A percentile compares a stretch with the other conserved stretches of the same genome.
Conservation (phyloP, 2,329 filamentous ascomycete species). For the Phialocephala subalpina region DNA sequence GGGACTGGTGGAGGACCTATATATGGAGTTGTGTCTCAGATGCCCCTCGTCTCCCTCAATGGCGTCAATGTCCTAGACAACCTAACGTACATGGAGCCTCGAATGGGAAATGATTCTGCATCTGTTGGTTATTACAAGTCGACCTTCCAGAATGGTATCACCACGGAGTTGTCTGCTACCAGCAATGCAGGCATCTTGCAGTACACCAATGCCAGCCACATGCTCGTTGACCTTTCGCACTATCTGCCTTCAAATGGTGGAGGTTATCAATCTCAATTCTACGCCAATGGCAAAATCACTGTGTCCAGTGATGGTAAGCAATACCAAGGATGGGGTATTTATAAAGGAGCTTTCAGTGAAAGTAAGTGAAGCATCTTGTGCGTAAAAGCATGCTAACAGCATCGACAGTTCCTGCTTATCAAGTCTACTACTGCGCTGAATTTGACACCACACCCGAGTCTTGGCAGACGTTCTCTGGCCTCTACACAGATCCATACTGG, state of each 20-base stretch:
- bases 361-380: constrained; percentile 6
- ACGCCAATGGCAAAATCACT: constrained; percentile 19
- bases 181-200: constrained; percentile 7
- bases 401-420: neutral
- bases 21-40: constrained; percentile 24
- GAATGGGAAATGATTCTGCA: neutral
- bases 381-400: too few species aligned
- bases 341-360: constrained; percentile 22
- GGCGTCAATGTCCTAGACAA: constrained; percentile 20
- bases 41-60: constrained; percentile 9
- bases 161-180: neutral
- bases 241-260: constrained; percentile 14
- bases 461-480: constrained; percentile 12
- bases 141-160: constrained; percentile 1
- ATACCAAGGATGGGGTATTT: constrained; percentile 21
- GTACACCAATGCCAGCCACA: constrained; percentile 2
- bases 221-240: neutral
- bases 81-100: constrained; percentile 1
- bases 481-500: constrained; percentile 20
- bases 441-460: neutral
- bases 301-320: constrained; percentile 14
- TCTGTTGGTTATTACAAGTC: neutral
- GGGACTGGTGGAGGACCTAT: constrained; percentile 18
- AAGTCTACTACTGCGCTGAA: constrained; percentile 3
- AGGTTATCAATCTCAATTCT: constrained; percentile 21